Evolutionary conservation across 371 early-diverging fungal genomes (phyloP), one percentile per base, ranked within the genome.

Genomic region (Chytridium lagenaria): DNA sequence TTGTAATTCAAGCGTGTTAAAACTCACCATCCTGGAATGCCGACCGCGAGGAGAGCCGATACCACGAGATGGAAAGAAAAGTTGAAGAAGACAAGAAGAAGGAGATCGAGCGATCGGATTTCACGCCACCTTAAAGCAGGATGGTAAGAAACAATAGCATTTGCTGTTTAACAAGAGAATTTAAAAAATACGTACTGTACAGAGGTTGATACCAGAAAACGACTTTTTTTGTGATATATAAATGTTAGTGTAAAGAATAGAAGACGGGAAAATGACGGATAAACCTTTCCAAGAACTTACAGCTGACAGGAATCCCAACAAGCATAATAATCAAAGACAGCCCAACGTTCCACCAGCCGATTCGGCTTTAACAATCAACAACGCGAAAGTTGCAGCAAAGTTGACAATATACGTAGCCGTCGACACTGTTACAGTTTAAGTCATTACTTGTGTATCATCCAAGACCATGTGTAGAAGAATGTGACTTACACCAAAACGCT

Each of bases 21-120:
- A 19, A 44, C 44, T 44, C 19, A 44, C 78, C 78, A 79, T 0
- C 80, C 80, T 1, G 80, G 77, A 59, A 81, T 77, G 5, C 77
- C 81, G 49, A 79, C 74, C 0, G 74, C 73, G 61, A 81, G 39
- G 16, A 81, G 30, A 2, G 68, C 79, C 12, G 67, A 30, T 5
- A 77, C 63, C 37, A 59, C 74, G 26, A 81, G 38, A 50, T 81
- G 79, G 51, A 67, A 55, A 0, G 30, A 37, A 55, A 70, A 81
- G 75, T 81, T 81, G 74, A 81, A 72, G 59, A 74, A 79, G 68
- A 81, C 78, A 0, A 81, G 65, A 81, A 76, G 70, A 81, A 81
- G 40, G 67, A 72, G 33, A 77, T 68, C 23, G 73, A 70, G 3
- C 79, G 39, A 55, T 79, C 75, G 16, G 10, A 2, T 69, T 77